Percentiles rank a stretch among this genome's conserved stretches.
Evolutionary conservation across 1,284 basidiomycete species (phyloP).

Genomic region (Ceratobasidium sp.): DNA sequence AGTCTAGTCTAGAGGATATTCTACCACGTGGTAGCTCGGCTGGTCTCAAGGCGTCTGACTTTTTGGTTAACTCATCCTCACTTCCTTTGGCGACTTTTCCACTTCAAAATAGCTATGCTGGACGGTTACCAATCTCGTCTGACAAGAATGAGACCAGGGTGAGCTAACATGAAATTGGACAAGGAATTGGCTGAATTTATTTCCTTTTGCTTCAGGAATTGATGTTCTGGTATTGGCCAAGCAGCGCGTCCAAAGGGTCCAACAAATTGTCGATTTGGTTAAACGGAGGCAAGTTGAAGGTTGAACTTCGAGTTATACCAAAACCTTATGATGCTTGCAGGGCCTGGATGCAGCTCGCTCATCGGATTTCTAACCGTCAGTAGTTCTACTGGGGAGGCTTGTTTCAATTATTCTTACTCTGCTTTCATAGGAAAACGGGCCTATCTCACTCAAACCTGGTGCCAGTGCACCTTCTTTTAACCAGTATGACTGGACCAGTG

Average conservation of each 20-base stretch:
- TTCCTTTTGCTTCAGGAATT: slow-evolving; percentile 35
- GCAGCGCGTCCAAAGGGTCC: slow-evolving; percentile 7
- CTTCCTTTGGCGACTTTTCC: slow-evolving; percentile 46
- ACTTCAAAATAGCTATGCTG: slow-evolving; percentile 47
- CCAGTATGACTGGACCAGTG: slow-evolving; percentile 57
- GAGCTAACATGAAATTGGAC: background rate
- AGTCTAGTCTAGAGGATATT: background rate
- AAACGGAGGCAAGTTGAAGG: slow-evolving; percentile 2
- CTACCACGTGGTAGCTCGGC: background rate
- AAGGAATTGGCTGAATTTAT: background rate
- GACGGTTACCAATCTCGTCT: slow-evolving; percentile 44
- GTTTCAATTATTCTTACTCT: too few species aligned
- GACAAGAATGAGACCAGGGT: slow-evolving; percentile 41
- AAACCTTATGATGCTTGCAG: background rate
- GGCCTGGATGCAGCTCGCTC: slow-evolving; percentile 26
- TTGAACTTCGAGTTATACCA: background rate
- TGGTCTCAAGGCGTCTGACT: slow-evolving; percentile 18
- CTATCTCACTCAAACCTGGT: slow-evolving; percentile 54
- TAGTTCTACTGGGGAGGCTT: background rate
- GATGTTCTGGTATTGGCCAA: slow-evolving; percentile 50
- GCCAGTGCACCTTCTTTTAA: slow-evolving; percentile 54
- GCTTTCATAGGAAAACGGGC: slow-evolving; percentile 57
- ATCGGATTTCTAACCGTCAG: slow-evolving; percentile 12
- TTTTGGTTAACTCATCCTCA: slow-evolving; percentile 47
- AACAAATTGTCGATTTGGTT: slow-evolving; percentile 25